Evolutionary conservation across 2,329 filamentous ascomycete genomes (phyloP), one percentile per base, ranked within the genome.

Genomic region (Colletotrichum sp.): DNA sequence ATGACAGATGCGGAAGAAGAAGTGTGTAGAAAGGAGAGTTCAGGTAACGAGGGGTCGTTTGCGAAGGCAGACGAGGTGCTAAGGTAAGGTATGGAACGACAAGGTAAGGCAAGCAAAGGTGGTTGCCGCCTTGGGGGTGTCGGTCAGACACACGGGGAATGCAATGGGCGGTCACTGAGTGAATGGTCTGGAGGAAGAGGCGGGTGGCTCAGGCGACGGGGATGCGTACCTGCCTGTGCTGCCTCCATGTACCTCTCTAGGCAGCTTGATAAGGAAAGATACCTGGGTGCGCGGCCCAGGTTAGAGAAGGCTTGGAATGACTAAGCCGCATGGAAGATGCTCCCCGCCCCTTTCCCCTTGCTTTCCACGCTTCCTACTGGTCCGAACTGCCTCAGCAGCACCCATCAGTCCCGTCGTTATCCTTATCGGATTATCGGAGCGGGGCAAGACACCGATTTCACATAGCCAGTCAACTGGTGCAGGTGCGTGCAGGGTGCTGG

Each of bases 91-190:
- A 52, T 52, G 44, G 44, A 52, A 52, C 44, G 44, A 52, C 44
- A 52, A 52, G 44, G 34, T 32, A 69, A 72, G 71, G 62, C 57
- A 64, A 62, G 71, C 57, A 71, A 69, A 65, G 69, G 69, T 67
- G 73, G 77, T 72, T 78, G 77, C 64, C 77, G 77, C 72, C 77
- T 76, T 70, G 76, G 73, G 73, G 62, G 72, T 65, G 49, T 76
- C 71, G 69, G 57, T 76, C 74, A 74, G 74, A 76, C 63, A 68
- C 66, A 65, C 39, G 71, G 69, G 69, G 76, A 77, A 26, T 67
- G 71, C 57, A 77, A 77, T 77, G 76, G 77, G 77, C 75, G 75
- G 77, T 77, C 76, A 77, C 69, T 77, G 62, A 68, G 68, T 67
- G 71, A 59, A 52, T 77, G 67, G 39, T 26, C 44, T 52, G n/a